Evolutionary conservation across 139 green algal genomes (phyloP), one percentile per base, ranked within the genome.

Genomic region (Chlorella sorokiniana): DNA sequence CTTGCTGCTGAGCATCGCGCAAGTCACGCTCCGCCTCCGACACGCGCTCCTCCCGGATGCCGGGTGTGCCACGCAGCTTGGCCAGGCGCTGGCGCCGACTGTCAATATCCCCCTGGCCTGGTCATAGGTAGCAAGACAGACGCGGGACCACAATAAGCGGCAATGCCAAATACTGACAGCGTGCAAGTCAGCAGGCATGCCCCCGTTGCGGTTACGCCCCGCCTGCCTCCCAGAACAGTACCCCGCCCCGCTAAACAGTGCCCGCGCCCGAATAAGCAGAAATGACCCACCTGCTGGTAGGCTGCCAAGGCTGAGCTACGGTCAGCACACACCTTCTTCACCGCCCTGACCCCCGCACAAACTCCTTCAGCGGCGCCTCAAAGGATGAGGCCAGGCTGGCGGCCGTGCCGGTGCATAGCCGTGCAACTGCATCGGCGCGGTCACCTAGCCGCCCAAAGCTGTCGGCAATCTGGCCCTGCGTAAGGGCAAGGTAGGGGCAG

Each of bases 341-440:
- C 91, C 27, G 80, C 87, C 73, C 88, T 89, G 44, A 96, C 91
- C 42, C 84, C 16, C 93, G 88, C 29, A 91, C 87, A 70, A 88
- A 92, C 84, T 98, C 96, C 76, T 94, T 95, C 31, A 99, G 85
- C 0, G 95, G 95, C 1, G 92, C 91, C 84, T 96, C 94, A 80
- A 99, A 97, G 29, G 77, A 83, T 5, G 33, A 14, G 10, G n/a
- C 40, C 29, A 91, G 71, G 23, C 73, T 35, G 37, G 69, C 69
- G 8, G 41, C 52, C 23, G 64, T 42, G 1, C 42, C 44, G 11
- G 0, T 22, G n/a, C 33, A 76, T n/a, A 78, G 48, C 35, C 38
- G 40, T 4, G 69, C 51, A 29, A 85, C 54, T n/a, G 52, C 33
- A n/a, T 83, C 73, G 6, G 87, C 76, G 10, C 83, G 76, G 40